Evolutionary conservation across 257 asterid species (phyloP).

Genomic region (Petunia secreta): DNA sequence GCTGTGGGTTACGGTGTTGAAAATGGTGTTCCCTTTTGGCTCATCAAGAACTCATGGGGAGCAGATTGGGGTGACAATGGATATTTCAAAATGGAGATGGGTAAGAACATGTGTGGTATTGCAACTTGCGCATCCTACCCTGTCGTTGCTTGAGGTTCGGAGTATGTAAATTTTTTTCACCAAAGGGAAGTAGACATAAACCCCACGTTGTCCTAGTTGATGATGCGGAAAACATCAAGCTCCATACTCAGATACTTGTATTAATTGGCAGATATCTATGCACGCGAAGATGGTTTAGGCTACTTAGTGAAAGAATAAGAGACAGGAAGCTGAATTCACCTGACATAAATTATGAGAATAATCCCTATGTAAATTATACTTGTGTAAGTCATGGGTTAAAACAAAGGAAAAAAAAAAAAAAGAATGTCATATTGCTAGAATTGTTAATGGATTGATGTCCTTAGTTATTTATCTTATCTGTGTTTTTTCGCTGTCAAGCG

Average conservation of each 20-base stretch:
- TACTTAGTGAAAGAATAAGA: background rate
- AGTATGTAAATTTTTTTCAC: background rate
- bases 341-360: too few relatives aligned
- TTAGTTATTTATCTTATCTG: too few relatives aligned
- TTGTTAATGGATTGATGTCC: too few relatives aligned
- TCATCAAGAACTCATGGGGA: conserved; percentile 98
- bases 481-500: too few relatives aligned
- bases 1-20: conserved; percentile 97
- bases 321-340: background rate
- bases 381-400: too few relatives aligned
- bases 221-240: conserved; percentile 7
- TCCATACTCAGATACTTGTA: background rate
- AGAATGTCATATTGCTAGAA: too few relatives aligned
- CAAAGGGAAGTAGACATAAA: background rate
- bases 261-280: background rate
- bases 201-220: background rate
- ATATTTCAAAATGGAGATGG: conserved; percentile 96
- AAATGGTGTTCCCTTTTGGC: conserved; percentile 82
- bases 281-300: background rate
- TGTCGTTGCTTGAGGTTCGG: conserved; percentile 45
- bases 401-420: too few relatives aligned
- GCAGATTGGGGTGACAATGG: conserved; percentile 89
- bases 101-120: conserved; percentile 96
- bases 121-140: conserved; percentile 85
- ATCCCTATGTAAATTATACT: too few relatives aligned